phyloP scores from a whole-genome alignment of 2,329 filamentous ascomycete genomes.

The Fusarium nematophilum region DNA sequence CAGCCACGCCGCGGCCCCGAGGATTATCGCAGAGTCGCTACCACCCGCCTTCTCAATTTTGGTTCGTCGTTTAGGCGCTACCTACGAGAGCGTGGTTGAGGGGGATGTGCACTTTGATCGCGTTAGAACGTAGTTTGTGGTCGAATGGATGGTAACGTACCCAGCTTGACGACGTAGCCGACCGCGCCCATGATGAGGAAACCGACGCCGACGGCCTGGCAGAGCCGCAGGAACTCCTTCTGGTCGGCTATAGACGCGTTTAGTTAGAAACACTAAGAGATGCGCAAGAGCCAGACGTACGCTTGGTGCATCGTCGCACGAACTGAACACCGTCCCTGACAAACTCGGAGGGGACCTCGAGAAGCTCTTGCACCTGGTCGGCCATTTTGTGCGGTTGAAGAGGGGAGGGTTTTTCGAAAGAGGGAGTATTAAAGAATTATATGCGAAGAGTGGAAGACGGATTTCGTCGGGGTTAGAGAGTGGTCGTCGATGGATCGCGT shows the following conservation, averaged over 20 bases:
- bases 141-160: slow-evolving; percentile 53
- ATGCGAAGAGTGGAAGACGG: slow-evolving; percentile 2
- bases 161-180: slow-evolving; percentile 77
- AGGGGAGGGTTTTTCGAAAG: slow-evolving; percentile 1
- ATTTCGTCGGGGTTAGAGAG: slow-evolving; percentile 15
- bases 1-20: slow-evolving; percentile 16
- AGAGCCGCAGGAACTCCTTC: slow-evolving; percentile 58
- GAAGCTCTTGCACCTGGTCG: slow-evolving; percentile 76
- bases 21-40: slow-evolving; percentile 30
- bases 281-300: slow-evolving; percentile 51
- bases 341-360: slow-evolving; percentile 76
- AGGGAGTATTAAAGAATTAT: slow-evolving; percentile 26
- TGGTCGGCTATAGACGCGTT: slow-evolving; percentile 49
- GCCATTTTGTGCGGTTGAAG: slow-evolving; percentile 59
- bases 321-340: slow-evolving; percentile 71
- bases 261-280: not conserved
- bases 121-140: slow-evolving; percentile 13
- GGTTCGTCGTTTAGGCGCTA: slow-evolving; percentile 62
- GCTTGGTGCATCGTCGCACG: slow-evolving; percentile 71
- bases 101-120: slow-evolving; percentile 71
- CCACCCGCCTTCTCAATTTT: slow-evolving; percentile 25
- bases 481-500: slow-evolving; percentile 29
- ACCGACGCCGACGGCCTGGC: slow-evolving; percentile 73
- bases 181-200: slow-evolving; percentile 78
- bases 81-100: slow-evolving; percentile 78